phyloP scores from a whole-genome alignment of 225 moss, liverwort and hornwort species.

The Asterella californica region DNA sequence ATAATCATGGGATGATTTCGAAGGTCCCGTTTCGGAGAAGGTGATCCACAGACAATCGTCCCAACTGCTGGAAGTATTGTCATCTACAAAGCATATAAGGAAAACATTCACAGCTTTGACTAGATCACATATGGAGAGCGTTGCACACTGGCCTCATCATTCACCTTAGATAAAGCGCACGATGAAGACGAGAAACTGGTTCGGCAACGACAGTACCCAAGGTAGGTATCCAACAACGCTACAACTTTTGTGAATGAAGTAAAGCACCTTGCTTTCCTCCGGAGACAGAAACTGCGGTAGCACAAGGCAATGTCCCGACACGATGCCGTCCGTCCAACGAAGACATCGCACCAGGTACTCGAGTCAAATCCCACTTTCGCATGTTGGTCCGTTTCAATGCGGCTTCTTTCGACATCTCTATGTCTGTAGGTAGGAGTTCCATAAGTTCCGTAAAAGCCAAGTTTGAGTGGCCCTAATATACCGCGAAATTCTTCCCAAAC shows the following conservation, averaged over 20 bases:
- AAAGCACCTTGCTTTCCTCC: conserved; percentile 43
- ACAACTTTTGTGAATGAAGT: conserved; percentile 78
- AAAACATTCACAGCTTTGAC: conserved; percentile 70
- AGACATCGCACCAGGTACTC: too few species aligned
- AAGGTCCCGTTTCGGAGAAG: conserved; percentile 79
- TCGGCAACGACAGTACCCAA: conserved; percentile 59
- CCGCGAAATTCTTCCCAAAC: too few species aligned
- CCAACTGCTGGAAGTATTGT: conserved; percentile 58
- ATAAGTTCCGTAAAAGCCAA: too few species aligned
- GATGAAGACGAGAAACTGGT: conserved; percentile 84
- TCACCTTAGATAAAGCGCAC: conserved; percentile 60
- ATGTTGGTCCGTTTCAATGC: too few species aligned
- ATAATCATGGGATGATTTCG: conserved; percentile 67
- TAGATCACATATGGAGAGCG: conserved; percentile 80
- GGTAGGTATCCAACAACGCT: conserved; percentile 82
- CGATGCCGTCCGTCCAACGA: neutral
- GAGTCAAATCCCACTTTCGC: too few species aligned
- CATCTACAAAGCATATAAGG: conserved; percentile 72
- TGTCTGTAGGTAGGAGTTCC: too few species aligned
- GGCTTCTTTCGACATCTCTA: too few species aligned
- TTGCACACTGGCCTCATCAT: conserved; percentile 84
- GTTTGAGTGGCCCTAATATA: too few species aligned
- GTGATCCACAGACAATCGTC: conserved; percentile 53
- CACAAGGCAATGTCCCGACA: conserved; percentile 17
- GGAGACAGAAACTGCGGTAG: conserved; percentile 27